Evolutionary conservation across 306 rosid species (phyloP).

Genomic region (Glycine latifolia): DNA sequence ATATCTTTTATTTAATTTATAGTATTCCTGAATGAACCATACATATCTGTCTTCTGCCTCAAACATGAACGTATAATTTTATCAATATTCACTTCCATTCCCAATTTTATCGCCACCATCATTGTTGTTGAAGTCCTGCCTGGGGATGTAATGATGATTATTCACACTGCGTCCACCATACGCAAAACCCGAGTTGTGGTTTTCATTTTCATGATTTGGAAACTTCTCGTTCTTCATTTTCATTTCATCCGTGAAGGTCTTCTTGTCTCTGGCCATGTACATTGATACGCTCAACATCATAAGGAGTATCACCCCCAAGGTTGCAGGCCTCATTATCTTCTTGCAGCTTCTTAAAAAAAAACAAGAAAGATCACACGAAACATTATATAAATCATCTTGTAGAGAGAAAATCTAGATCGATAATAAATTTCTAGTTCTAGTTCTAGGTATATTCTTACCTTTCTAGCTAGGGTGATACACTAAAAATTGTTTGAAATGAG

Average conservation of each 20-base stretch:
- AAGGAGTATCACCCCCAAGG: constrained; percentile 14
- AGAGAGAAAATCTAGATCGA: not conserved
- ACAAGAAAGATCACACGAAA: not conserved
- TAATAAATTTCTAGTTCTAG: not conserved
- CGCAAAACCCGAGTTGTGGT: not conserved
- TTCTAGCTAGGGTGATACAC: not conserved
- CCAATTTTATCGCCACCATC: not conserved
- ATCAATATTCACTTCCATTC: no score
- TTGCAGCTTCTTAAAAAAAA: constrained; percentile 2
- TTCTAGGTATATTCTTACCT: constrained; percentile 18
- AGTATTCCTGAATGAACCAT: no score
- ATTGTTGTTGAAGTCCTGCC: constrained; percentile 29
- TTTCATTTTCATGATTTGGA: constrained; percentile 2
- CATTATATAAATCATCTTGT: not conserved
- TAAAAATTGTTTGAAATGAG: not conserved
- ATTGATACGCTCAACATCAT: constrained; percentile 34
- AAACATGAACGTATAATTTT: no score
- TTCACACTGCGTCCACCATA: constrained; percentile 4
- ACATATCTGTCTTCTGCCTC: no score
- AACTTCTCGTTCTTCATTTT: constrained; percentile 5
- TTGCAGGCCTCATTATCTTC: constrained; percentile 20
- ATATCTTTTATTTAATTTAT: no score
- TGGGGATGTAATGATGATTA: constrained; percentile 45
- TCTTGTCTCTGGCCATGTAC: constrained; percentile 5
- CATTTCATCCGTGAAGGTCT: not conserved